Conservation (phyloP, 495 filamentous ascomycete genomes). For the Aspergillus haitiensis region DNA sequence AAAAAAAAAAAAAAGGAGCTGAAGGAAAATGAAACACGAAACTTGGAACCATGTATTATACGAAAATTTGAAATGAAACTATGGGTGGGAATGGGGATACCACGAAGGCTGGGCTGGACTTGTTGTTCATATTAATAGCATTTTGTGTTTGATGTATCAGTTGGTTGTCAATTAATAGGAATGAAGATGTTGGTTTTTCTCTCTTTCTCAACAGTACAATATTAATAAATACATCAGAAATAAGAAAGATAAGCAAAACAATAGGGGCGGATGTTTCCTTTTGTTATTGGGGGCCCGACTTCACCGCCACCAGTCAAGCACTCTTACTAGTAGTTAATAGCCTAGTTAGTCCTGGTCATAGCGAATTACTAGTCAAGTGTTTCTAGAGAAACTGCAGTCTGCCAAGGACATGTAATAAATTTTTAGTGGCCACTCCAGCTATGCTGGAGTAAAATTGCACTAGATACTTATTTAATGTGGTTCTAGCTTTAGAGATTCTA, state of each 20-base stretch:
- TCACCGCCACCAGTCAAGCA: too few species aligned
- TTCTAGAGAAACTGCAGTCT: too few species aligned
- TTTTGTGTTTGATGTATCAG: conserved; percentile 6
- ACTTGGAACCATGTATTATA: conserved; percentile 21
- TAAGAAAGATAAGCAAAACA: neutral
- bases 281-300: too few species aligned
- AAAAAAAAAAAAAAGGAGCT: conserved; percentile 5
- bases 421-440: too few species aligned
- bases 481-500: too few species aligned
- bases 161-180: neutral
- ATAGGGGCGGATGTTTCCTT: neutral
- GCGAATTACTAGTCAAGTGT: too few species aligned
- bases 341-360: too few species aligned
- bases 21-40: conserved; percentile 11
- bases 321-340: too few species aligned
- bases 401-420: too few species aligned
- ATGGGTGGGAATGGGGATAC: conserved; percentile 8
- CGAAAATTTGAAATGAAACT: conserved; percentile 3
- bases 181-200: conserved; percentile 1
- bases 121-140: neutral
- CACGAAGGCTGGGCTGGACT: conserved; percentile 6
- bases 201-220: neutral
- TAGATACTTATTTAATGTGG: too few species aligned
- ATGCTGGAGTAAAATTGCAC: too few species aligned
- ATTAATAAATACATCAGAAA: too few species aligned